A percentile compares a stretch with the other conserved stretches of the same genome.
Evolutionary conservation across 305 asterid species (phyloP).

Genomic region (Rubia tinctorum): DNA sequence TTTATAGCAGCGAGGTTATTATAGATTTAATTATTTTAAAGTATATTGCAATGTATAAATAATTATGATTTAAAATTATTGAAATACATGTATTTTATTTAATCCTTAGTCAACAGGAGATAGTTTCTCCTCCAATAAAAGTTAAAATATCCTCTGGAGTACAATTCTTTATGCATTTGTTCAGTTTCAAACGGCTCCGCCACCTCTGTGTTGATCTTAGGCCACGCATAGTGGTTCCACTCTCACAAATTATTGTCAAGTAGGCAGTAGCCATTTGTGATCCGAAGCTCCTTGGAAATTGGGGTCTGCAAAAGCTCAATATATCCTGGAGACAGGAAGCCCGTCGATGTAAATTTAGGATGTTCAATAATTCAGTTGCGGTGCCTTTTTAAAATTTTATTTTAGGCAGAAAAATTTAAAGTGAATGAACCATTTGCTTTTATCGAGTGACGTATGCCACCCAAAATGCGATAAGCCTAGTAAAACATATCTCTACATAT

Average conservation of each 20-base stretch:
- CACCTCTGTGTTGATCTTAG: neutral
- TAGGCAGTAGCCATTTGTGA: neutral
- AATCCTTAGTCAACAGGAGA: too few species aligned
- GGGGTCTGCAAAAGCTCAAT: slow-evolving; percentile 4
- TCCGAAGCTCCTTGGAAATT: slow-evolving; percentile 8
- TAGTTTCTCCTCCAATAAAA: neutral
- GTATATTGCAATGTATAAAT: too few species aligned
- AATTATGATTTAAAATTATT: too few species aligned
- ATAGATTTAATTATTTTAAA: too few species aligned
- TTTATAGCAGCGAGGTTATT: too few species aligned
- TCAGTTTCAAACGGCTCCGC: neutral
- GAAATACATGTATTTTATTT: too few species aligned
- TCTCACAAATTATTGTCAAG: neutral
- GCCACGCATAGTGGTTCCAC: neutral
- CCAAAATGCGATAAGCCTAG: slow-evolving; percentile 17
- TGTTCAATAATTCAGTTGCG: neutral
- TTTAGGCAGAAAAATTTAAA: neutral
- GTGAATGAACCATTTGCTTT: neutral
- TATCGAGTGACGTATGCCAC: slow-evolving; percentile 18
- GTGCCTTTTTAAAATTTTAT: neutral
- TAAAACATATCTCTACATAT: slow-evolving; percentile 14
- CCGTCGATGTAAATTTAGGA: neutral
- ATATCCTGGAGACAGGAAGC: neutral
- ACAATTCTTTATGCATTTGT: neutral
- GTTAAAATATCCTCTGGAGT: neutral